Base-by-base conservation (phyloP, 805 yeast genomes). In the Pichia rugopelliculosa region DNA sequence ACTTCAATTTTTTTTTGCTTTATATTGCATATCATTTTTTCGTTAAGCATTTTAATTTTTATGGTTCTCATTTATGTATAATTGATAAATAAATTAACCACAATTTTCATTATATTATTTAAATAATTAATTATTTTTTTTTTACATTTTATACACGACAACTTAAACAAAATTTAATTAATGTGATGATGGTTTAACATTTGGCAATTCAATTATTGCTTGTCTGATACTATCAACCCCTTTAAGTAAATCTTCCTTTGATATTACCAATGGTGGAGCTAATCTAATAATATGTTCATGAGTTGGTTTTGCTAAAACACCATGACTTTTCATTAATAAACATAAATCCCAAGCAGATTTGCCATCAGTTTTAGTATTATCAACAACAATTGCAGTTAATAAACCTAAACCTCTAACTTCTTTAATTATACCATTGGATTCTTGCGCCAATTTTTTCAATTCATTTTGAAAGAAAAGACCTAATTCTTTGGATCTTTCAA, bases 311-410 rank as follows among this genome's bases (percentile, higher is more conserved):
- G 98, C 97, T 60, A 90, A 73, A 15, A 91, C 84, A 50, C 98
- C 98, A 52, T 79, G 72, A 46, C 86, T 80, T 68, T 86, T 88
- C 93, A 91, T 84, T 58, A 87, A 69, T 58, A 91, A 65, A 71
- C 98, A 91, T 56, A 91, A 74, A 64, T 91, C 97, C 98, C 98
- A 91, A 4, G 98, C 97, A 25, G 93, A 75, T 66, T 90, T 81
- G 51, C 96, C 96, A 61, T 82, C 81, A 51, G 96, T 80, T 69
- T 83, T 85, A 39, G 80, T 54, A 46, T 84, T 79, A 68, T 91
- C 96, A 61, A 90, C 86, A 46, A 91, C 97, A 64, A 91, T 82
- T 42, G 98, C 98, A 54, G 86, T 78, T 54, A 91, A 73, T 60
- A 91, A 75, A 52, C 98, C 98, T 62, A 77, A 77, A 48, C 96